phyloP scores from a whole-genome alignment of 2,329 filamentous ascomycete species.

The Claviceps monticola region DNA sequence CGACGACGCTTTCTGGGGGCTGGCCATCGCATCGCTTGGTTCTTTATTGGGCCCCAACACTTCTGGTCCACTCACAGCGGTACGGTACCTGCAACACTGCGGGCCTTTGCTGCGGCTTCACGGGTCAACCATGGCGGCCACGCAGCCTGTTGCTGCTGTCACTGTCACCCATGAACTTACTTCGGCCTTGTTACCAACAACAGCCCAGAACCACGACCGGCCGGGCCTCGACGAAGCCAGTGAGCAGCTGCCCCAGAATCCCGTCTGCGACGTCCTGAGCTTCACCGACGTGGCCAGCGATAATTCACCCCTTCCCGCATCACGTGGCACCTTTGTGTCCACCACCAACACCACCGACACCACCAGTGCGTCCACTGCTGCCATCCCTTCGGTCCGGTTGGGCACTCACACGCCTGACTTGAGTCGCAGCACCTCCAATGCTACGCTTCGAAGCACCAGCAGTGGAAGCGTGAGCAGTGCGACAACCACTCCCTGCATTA shows the following conservation, averaged over 20 bases:
- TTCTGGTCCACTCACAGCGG: neutral
- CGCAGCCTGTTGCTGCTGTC: neutral
- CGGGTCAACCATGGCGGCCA: conserved; percentile 3
- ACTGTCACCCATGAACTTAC: neutral
- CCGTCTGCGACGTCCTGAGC: conserved; percentile 14
- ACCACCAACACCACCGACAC: conserved; percentile 6
- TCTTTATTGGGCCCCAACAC: neutral
- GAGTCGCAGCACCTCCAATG: conserved; percentile 5
- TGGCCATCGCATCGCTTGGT: neutral
- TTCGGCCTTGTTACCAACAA: neutral
- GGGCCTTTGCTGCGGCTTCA: conserved; percentile 1
- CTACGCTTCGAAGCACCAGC: conserved; percentile 2
- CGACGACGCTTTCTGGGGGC: neutral
- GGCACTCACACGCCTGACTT: conserved; percentile 4
- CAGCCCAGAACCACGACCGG: neutral
- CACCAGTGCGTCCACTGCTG: neutral
- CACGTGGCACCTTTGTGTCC: conserved; percentile 14
- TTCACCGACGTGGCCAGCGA: conserved; percentile 16
- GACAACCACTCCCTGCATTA: conserved; percentile 1
- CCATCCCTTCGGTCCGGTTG: neutral
- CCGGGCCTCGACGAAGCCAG: neutral
- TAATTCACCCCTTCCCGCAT: conserved; percentile 14
- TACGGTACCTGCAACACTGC: neutral
- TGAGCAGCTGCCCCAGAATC: conserved; percentile 1
- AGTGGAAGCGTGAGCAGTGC: conserved; percentile 2